A percentile compares a stretch with the other conserved stretches of the same genome.
Evolutionary conservation across 2,329 filamentous ascomycete genomes (phyloP).

Genomic region (Clonostachys rhizophaga): DNA sequence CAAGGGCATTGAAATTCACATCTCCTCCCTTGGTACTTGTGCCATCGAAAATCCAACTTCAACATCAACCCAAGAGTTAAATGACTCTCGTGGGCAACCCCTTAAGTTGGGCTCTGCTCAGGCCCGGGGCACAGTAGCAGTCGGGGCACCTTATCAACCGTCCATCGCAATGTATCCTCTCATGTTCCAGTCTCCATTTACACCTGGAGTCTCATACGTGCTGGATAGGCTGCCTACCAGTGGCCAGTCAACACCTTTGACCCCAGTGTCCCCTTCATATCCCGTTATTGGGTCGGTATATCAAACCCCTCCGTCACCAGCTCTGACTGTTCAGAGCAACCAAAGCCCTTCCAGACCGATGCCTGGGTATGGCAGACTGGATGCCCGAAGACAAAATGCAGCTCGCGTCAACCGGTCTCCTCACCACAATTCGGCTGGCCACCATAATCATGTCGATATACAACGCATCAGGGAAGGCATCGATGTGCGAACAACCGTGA

Average conservation of each 20-base stretch:
- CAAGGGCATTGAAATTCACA: conserved; percentile 14
- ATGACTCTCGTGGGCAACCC: too few species aligned
- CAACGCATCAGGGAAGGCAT: conserved; percentile 57
- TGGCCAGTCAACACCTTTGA: conserved; percentile 14
- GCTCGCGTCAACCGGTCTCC: conserved; percentile 37
- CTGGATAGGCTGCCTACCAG: conserved; percentile 15
- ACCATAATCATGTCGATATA: conserved; percentile 60
- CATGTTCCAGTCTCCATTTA: conserved; percentile 20
- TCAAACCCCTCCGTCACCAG: conserved; percentile 24
- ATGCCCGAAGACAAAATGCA: conserved; percentile 43
- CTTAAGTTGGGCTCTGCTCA: too few species aligned
- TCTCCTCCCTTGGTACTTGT: conserved; percentile 5
- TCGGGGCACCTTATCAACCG: conserved; percentile 10
- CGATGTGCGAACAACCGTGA: conserved; percentile 72
- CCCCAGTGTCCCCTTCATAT: conserved; percentile 20
- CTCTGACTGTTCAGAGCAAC: conserved; percentile 25
- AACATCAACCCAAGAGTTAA: too few species aligned
- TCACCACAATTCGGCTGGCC: conserved; percentile 40
- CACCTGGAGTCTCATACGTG: conserved; percentile 17
- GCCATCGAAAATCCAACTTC: too few species aligned
- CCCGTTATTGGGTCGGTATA: conserved; percentile 19
- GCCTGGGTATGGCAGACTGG: conserved; percentile 23
- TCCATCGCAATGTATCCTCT: conserved; percentile 23
- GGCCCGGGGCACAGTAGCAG: not conserved
- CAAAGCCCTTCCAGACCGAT: conserved; percentile 32